Evolutionary conservation across 140 eudicot species (phyloP), one percentile per base, ranked within the genome.

Genomic region (Anethum foeniculum): DNA sequence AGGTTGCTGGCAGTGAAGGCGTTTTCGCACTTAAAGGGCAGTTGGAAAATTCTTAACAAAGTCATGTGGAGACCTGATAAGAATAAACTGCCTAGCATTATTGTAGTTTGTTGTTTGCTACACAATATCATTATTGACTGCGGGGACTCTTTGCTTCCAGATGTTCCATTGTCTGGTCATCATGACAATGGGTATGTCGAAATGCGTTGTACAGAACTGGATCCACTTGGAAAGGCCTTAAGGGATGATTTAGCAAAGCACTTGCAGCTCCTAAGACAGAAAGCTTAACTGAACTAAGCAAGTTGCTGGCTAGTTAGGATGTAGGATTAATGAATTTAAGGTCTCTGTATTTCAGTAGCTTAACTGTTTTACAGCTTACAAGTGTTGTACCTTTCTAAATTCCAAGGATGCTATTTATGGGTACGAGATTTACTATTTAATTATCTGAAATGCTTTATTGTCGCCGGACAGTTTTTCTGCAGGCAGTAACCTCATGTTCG

Each of bases 41-140:
- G 96, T 77, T 95, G 99, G 98, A 93, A 96, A 88, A 95, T 95
- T 69, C 97, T 95, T 41, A 95, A 89, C 83, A 93, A 93, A 91
- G 98, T 95, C 47, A 92, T 95, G 99, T 93, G 99, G 97, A 83
- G 98, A 75, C 99, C 99, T 6, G 99, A 95, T 86, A 95, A 91
- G 80, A 85, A 81, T 93, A 95, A 95, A 52, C 89, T 95, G 28
- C 99, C 99, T 0, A 95, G 99, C 62, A 89, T 95, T 32, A 93
- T 93, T 56, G 67, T 95, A 79, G 96, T 89, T 41, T 95, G 99
- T 77, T 95, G 99, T 91, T 84, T 95, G 64, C 96, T 95, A 54
- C 98, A 95, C 84, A 95, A 95, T 79, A 95, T 95, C 11, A 95
- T 93, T 44, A 89, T 95, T 47, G 99, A 95, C 81, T 89, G 98